Percentiles rank a stretch among this genome's conserved stretches.
Evolutionary conservation across 176 grass and related monocot species (phyloP).

Genomic region (Zoysia pacifica): DNA sequence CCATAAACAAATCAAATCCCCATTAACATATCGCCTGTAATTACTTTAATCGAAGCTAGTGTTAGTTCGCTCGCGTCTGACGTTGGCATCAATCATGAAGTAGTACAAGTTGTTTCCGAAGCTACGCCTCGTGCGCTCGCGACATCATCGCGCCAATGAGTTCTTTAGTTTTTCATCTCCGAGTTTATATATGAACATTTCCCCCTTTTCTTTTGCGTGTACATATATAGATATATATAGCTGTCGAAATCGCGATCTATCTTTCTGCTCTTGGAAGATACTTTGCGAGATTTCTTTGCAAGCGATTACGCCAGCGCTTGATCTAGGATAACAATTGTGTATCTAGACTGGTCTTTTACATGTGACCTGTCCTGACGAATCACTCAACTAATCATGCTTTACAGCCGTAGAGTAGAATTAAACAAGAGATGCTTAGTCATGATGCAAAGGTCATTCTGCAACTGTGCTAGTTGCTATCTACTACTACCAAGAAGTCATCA

Average conservation of each 20-base stretch:
- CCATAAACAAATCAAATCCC: neutral
- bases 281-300: conserved; percentile 23
- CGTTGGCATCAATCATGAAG: conserved; percentile 42
- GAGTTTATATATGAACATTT: neutral
- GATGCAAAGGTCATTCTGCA: neutral
- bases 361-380: neutral
- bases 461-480: no score
- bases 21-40: neutral
- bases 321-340: neutral
- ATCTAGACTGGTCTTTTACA: neutral
- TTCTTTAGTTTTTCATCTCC: neutral
- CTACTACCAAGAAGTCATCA: neutral
- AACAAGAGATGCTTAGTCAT: conserved; percentile 24
- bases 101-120: conserved; percentile 1
- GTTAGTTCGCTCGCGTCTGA: neutral
- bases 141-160: neutral
- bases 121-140: neutral
- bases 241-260: conserved; percentile 4
- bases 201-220: neutral
- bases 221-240: neutral
- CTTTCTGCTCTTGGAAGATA: conserved; percentile 49
- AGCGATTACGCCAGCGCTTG: conserved; percentile 9
- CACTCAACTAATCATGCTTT: conserved; percentile 23
- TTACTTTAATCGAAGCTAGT: conserved; percentile 22
- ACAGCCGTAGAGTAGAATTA: conserved; percentile 26